Evolutionary conservation across 2,329 filamentous ascomycete species (phyloP), one percentile per base, ranked within the genome.

Genomic region (Lachnellula hyalina): DNA sequence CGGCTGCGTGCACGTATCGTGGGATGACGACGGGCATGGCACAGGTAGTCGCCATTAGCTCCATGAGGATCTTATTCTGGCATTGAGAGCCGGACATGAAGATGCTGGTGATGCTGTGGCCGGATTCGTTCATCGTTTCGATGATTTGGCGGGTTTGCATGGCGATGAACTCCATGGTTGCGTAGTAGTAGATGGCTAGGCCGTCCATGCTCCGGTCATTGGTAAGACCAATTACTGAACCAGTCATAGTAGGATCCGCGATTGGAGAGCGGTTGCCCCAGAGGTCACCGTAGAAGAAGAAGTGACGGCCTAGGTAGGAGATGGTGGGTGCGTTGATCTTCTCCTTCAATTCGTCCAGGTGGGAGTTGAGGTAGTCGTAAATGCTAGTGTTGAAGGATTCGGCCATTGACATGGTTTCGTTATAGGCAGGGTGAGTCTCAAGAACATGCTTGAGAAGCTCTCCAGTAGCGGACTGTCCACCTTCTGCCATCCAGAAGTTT

Each of bases 81-180:
- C 94, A 99, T 72, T 97, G 94, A 11, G 90, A 95, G 58, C 94
- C 94, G 4, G 90, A 96, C 94, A 99, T 97, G 82, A 97, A 99
- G 73, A 99, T 96, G 60, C 87, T 93, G 49, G 81, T 85, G 71
- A 99, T 92, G 63, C 82, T 77, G 74, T 99, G 94, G 9, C 94
- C 94, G 1, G 90, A 79, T 47, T 81, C 77, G 77, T 97, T 99
- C 92, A 99, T 96, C 36, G 87, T 82, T 67, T 95, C 87, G 61
- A 99, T 82, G 66, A 99, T 99, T 72, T 99, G 94, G 55, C 89
- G 86, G 0, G 94, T 99, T 73, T 99, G 94, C 71, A 97, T 82
- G 32, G 94, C 92, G 66, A 99, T 97, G 73, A 97, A 97, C 75
- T 99, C 94, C 83, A 99, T 90, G 3, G 93, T 95, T 23, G 84